These are phyloP conservation scores for Nectriaceae sp. DNA, from an alignment of 2,329 filamentous ascomycete species.

Conservation along the genomic window DNA sequence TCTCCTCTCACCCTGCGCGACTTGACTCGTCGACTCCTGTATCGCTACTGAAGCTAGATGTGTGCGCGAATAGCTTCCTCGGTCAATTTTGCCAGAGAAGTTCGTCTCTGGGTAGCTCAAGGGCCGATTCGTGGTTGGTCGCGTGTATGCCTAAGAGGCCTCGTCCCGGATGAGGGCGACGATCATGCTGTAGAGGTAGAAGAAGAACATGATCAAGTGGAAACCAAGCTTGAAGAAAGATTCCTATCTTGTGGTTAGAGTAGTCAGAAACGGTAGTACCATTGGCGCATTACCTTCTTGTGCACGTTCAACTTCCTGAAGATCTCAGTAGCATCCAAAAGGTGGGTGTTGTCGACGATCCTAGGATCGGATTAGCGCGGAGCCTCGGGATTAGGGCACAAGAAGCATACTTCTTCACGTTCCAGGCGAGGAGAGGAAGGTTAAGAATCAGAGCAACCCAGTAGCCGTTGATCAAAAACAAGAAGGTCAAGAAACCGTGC, in stretches of 20 bases:
- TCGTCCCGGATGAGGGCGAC: conserved; percentile 97
- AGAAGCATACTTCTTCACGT: conserved; percentile 88
- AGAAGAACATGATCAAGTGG: conserved; percentile 99
- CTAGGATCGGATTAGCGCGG: conserved; percentile 48
- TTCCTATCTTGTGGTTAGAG: conserved; percentile 62
- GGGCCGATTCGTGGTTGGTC: conserved; percentile 15
- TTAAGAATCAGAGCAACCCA: conserved; percentile 94
- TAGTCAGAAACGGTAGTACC: background rate
- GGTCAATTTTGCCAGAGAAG: conserved; percentile 11
- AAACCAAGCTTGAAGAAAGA: conserved; percentile 99
- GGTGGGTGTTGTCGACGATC: conserved; percentile 95
- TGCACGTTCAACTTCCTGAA: conserved; percentile 99
- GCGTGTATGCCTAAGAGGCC: conserved; percentile 62
- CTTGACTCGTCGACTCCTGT: conserved; percentile 17
- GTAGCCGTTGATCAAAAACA: conserved; percentile 98
- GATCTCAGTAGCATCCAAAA: conserved; percentile 97
- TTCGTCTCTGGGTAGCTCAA: conserved; percentile 10
- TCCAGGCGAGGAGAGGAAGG: conserved; percentile 87
- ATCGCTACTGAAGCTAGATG: background rate
- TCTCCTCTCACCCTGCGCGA: conserved; percentile 22
- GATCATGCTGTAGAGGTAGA: conserved; percentile 99
- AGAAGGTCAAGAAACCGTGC: conserved; percentile 90
- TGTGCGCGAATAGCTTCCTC: conserved; percentile 9
- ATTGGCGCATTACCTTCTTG: conserved; percentile 75
- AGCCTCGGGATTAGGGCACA: background rate